Conservation (phyloP, 2,329 filamentous ascomycete genomes). For the Ceratocystis lukuohia region DNA sequence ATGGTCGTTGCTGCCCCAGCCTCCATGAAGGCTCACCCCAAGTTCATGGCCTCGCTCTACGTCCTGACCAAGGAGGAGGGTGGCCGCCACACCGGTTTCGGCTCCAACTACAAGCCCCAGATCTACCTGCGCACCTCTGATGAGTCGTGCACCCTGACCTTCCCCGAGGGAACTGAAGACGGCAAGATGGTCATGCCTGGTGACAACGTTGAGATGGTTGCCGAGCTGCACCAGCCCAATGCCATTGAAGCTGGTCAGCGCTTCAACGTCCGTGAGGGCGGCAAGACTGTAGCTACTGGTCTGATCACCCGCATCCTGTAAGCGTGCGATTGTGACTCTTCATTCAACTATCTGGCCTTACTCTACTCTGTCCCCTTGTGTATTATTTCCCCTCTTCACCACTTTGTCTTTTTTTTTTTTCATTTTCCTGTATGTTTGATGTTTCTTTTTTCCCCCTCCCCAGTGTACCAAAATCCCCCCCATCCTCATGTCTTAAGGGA, state of each 20-base stretch:
- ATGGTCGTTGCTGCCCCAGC: constrained; percentile 87
- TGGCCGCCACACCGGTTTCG: constrained; percentile 91
- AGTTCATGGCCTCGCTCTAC: constrained; percentile 94
- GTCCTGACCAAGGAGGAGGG: constrained; percentile 96
- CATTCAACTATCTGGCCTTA: neutral
- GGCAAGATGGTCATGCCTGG: constrained; percentile 89
- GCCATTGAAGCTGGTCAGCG: constrained; percentile 85
- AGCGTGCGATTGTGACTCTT: constrained; percentile 14
- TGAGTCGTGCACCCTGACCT: constrained; percentile 63
- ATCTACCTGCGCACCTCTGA: constrained; percentile 90
- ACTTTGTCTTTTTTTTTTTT: neutral
- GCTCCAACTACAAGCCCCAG: constrained; percentile 92
- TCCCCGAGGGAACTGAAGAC: constrained; percentile 73
- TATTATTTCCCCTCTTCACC: constrained; percentile 10
- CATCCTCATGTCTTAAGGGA: neutral
- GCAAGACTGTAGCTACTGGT: constrained; percentile 74
- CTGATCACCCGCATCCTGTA: constrained; percentile 61
- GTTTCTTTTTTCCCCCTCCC: neutral
- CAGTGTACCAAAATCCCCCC: neutral
- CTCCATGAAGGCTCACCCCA: constrained; percentile 69
- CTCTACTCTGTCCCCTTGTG: constrained; percentile 13
- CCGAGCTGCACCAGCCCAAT: constrained; percentile 70
- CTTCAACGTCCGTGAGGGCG: constrained; percentile 97
- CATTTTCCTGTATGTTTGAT: constrained; percentile 3
- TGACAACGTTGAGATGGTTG: constrained; percentile 97